Conservation (phyloP, 2,329 filamentous ascomycete species). For the Ascochyta rabiei region DNA sequence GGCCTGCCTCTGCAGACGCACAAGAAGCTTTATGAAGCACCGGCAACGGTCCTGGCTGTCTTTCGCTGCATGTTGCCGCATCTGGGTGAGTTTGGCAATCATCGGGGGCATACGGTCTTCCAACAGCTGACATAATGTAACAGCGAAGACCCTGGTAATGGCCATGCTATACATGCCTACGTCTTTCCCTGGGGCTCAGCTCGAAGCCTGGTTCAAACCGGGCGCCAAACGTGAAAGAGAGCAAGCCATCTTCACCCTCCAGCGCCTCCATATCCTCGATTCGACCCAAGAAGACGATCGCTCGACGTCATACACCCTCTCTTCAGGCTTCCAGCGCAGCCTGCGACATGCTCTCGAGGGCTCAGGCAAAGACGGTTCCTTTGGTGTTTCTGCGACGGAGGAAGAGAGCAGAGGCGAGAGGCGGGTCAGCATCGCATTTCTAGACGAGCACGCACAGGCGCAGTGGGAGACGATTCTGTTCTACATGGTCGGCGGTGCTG, state of each 20-base stretch:
- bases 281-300: constrained; percentile 61
- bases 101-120: too few species aligned
- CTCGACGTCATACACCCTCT: constrained; percentile 75
- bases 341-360: constrained; percentile 87
- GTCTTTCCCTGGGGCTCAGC: constrained; percentile 77
- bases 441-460: constrained; percentile 83
- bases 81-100: constrained; percentile 63
- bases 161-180: constrained; percentile 88
- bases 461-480: constrained; percentile 98
- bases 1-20: constrained; percentile 88
- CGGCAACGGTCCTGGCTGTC: constrained; percentile 91
- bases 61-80: constrained; percentile 97
- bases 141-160: constrained; percentile 95
- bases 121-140: constrained; percentile 5
- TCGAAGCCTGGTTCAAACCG: constrained; percentile 85
- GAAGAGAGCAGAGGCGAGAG: constrained; percentile 65
- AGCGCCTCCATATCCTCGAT: constrained; percentile 83
- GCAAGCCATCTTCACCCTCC: constrained; percentile 79
- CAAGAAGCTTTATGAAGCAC: constrained; percentile 90
- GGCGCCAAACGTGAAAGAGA: constrained; percentile 76
- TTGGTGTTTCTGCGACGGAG: constrained; percentile 80
- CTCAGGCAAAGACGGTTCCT: constrained; percentile 82
- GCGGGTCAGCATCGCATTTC: constrained; percentile 70
- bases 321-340: constrained; percentile 80
- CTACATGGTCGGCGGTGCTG: constrained; percentile 85